Evolutionary conservation across 371 early-diverging fungal genomes (phyloP), one percentile per base, ranked within the genome.

Genomic region (Funneliformis caledonium): DNA sequence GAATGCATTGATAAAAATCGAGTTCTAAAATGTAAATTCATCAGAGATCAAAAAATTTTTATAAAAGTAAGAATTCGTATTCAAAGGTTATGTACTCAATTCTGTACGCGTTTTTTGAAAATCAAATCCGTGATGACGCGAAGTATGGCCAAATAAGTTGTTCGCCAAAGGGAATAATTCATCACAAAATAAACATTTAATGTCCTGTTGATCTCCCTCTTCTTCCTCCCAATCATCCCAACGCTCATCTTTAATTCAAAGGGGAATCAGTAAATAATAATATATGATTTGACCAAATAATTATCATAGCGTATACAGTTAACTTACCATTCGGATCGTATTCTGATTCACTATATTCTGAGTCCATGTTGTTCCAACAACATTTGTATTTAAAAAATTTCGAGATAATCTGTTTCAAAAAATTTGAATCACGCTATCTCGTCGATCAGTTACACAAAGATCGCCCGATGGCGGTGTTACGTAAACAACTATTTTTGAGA

Each of bases 1-100:
- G 91, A 81, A 97, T 95, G 79, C 92, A 92, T 67, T 93, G 92
- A 87, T 96, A 96, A 84, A 96, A 95, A 81, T 96, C 96, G 50
- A 97, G 89, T 14, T 84, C 89, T 88, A 80, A 14, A 33, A 78
- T 37, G n/a, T 31, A 14, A 26, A 50, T 7, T 3, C 42, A 56
- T 19, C 37, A 37, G 3, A 37, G 37, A 37, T 37, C 37, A 37
- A 37, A 37, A 37, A 37, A 37, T 2, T 37, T 37, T 5, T 60
- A 52, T 45, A 47, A 56, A 26, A 80, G 52, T 14, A 4, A 76
- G 19, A 10, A 11, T 50, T 74, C 62, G 75, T n/a, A 6, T 47
- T 72, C n/a, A 47, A n/a, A 31, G 42, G 7, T 1, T 59, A 72
- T 84, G 76, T 83, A 88, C 88, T 76, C 3, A 89, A 84, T 9